phyloP scores from a whole-genome alignment of 129 eudicot species.

The Oenanthe sinensis region DNA sequence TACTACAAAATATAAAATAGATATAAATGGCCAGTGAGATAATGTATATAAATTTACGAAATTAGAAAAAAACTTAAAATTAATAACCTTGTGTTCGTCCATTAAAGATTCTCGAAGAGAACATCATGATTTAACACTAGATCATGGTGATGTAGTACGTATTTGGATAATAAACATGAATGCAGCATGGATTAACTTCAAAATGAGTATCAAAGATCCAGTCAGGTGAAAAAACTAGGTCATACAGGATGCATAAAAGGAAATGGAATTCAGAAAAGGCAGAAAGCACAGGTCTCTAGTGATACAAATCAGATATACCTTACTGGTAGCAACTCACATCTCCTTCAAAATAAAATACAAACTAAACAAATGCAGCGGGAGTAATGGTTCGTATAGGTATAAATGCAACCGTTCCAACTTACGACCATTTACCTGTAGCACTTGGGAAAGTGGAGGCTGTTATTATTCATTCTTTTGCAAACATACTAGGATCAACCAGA shows the following conservation, averaged over 20 bases:
- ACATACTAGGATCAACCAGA: neutral
- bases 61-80: neutral
- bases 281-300: neutral
- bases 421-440: neutral
- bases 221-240: neutral
- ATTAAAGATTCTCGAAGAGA: neutral
- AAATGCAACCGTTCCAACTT: neutral
- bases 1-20: constrained; percentile 19
- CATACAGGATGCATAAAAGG: neutral
- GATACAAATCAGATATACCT: neutral
- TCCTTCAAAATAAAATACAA: neutral
- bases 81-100: neutral
- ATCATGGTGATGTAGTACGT: neutral
- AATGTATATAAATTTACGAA: neutral
- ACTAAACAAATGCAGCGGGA: neutral
- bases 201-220: neutral
- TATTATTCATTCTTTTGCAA: neutral
- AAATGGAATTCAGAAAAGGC: neutral
- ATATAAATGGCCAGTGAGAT: constrained; percentile 20
- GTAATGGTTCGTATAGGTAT: neutral
- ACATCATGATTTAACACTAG: neutral
- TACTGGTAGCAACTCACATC: neutral
- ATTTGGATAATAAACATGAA: neutral
- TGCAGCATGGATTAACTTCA: neutral
- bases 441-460: neutral